Base-by-base conservation (phyloP, 768 basidiomycete species). In the Ramaria rubella region DNA sequence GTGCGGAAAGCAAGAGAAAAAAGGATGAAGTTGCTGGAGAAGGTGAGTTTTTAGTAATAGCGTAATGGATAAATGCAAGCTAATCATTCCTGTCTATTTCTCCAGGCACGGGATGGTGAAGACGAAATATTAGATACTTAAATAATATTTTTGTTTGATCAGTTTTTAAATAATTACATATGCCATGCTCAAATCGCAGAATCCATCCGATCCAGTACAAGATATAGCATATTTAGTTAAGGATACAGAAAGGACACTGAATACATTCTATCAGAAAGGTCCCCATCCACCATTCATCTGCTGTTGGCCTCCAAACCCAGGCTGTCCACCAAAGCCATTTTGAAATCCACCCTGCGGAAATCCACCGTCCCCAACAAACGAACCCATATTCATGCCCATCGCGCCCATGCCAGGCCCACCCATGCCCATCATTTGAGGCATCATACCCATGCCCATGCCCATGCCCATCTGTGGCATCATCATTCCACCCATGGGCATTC, bases 1-100 rank as follows among this genome's bases (percentile, higher is more conserved):
- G 85, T 87, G 71, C 78, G 78, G 63, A 96, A 94, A 76, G 76
- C 81, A 19, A 76, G 93, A 68, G 88, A 88, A 63, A 87, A 85
- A 69, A 77, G 81, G 56, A 77, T 77, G 62, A 78, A 79, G 62
- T 68, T 91, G 44, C 70, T 88, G 44, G 85, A 88, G 66, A 92
- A 91, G 85, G 89, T 86, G 59, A 34, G 69, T 58, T 26, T 33
- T 38, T 36, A 29, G 46, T 46, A 1, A 29, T 15, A 48, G 3
- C 44, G 17, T 26, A n/a, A 15, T 45, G 14, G 15, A 40, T 7
- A 5, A 49, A 17, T 29, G 26, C 23, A 11, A 12, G 26, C 49
- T 3, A 26, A 0, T 29, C 57, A 36, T 49, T 46, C 38, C 59
- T 29, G 19, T 61, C 68, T 54, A 65, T 59, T 17, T 48, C 46